Evolutionary conservation across 805 yeast species (phyloP).

Genomic region (Suhomyces xylopsoci): DNA sequence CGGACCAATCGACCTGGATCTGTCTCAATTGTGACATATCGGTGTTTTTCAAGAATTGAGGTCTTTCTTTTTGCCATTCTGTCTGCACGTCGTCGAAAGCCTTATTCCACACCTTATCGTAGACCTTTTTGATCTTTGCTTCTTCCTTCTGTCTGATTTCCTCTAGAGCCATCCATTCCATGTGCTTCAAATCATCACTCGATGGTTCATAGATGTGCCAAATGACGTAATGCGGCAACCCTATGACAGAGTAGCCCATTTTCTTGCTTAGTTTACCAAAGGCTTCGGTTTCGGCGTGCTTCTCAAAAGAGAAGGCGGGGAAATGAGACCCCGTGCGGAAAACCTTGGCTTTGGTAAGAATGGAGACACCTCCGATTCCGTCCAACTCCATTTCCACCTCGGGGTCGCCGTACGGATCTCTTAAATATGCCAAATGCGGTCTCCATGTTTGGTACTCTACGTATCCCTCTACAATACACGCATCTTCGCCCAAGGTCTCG

Average conservation of each 20-base stretch:
- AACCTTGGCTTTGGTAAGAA: conserved; percentile 80
- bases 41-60: conserved; percentile 70
- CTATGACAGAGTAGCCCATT: conserved; percentile 85
- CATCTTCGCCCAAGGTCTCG: conserved; percentile 78
- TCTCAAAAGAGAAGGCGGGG: conserved; percentile 94
- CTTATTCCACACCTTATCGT: conserved; percentile 67
- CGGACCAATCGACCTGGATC: conserved; percentile 68
- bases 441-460: conserved; percentile 98
- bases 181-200: conserved; percentile 78
- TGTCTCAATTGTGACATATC: conserved; percentile 53
- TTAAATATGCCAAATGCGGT: conserved; percentile 89
- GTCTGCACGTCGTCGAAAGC: conserved; percentile 76
- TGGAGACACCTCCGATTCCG: conserved; percentile 97
- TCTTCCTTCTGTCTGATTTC: conserved; percentile 64
- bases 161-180: conserved; percentile 88
- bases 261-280: conserved; percentile 85
- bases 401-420: conserved; percentile 94
- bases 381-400: conserved; percentile 90
- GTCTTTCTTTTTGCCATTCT: conserved; percentile 71
- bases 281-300: conserved; percentile 97
- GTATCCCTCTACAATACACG: conserved; percentile 95
- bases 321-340: conserved; percentile 88
- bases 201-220: conserved; percentile 80
- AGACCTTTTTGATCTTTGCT: conserved; percentile 59
- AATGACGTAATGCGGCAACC: conserved; percentile 70